phyloP scores from a whole-genome alignment of 2,329 filamentous ascomycete species.

The Daldinia sp. region DNA sequence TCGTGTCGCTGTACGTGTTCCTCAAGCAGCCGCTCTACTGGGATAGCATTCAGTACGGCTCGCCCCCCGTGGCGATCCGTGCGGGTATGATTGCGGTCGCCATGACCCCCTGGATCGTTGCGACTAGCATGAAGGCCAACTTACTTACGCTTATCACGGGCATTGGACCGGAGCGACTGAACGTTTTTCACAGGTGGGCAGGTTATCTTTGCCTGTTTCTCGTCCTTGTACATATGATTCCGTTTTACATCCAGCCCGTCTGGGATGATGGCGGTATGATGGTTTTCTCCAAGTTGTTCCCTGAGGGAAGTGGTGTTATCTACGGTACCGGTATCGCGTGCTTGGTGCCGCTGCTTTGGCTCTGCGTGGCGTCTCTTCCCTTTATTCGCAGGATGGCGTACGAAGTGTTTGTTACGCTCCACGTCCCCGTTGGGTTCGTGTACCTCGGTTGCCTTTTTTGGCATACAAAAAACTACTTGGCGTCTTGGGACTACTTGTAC shows the following conservation, averaged over 20 bases:
- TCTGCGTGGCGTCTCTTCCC: conserved; percentile 85
- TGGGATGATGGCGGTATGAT: conserved; percentile 79
- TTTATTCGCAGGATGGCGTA: conserved; percentile 80
- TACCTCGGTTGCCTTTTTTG: conserved; percentile 91
- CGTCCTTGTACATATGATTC: conserved; percentile 83
- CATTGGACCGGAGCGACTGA: conserved; percentile 89
- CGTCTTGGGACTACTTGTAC: conserved; percentile 89
- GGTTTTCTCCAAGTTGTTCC: conserved; percentile 76
- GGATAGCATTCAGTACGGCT: conserved; percentile 84
- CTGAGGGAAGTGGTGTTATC: conserved; percentile 69
- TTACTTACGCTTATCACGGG: conserved; percentile 84
- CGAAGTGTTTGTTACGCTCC: conserved; percentile 83
- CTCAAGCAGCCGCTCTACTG: conserved; percentile 90
- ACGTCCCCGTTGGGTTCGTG: conserved; percentile 80
- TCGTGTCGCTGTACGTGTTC: conserved; percentile 84
- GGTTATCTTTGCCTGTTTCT: conserved; percentile 87
- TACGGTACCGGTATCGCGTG: conserved; percentile 89
- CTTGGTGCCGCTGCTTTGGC: conserved; percentile 80
- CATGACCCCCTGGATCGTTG: conserved; percentile 91
- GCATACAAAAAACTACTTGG: conserved; percentile 93
- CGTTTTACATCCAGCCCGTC: conserved; percentile 88
- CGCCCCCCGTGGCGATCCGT: conserved; percentile 85
- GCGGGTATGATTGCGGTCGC: conserved; percentile 92
- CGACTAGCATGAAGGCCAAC: conserved; percentile 90
- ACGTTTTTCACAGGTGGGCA: conserved; percentile 92